Conservation (phyloP, 345 rosid genomes). For the Citrus cavaleriei region DNA sequence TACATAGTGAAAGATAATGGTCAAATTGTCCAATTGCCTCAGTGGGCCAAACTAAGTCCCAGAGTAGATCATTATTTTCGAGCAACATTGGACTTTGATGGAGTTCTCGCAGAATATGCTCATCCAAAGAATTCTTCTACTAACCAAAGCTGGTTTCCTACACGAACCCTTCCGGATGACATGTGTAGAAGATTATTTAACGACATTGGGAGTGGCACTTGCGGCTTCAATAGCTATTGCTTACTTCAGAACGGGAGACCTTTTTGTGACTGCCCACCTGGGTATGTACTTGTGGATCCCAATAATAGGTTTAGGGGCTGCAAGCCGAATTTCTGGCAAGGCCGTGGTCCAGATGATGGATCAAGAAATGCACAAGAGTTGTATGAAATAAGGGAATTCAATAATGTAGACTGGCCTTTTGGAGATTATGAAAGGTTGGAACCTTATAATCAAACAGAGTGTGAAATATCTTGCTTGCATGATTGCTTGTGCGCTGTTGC, state of each 20-base stretch:
- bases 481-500: slow-evolving; percentile 24
- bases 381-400: not conserved
- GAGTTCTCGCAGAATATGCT: slow-evolving; percentile 21
- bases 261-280: slow-evolving; percentile 18
- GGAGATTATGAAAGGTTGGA: slow-evolving; percentile 16
- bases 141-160: slow-evolving; percentile 1
- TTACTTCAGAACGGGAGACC: slow-evolving; percentile 9
- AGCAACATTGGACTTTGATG: slow-evolving; percentile 27
- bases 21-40: not conserved
- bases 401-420: not conserved
- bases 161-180: not conserved
- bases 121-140: slow-evolving; percentile 8
- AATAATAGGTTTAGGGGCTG: slow-evolving; percentile 6
- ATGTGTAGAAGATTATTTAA: slow-evolving; percentile 7
- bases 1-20: not conserved
- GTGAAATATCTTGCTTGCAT: slow-evolving; percentile 17
- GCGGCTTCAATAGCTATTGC: slow-evolving; percentile 31
- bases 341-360: slow-evolving; percentile 13
- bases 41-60: not conserved
- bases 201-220: slow-evolving; percentile 12
- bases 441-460: slow-evolving; percentile 5
- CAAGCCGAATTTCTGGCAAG: slow-evolving; percentile 8
- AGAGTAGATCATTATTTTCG: slow-evolving; percentile 15
- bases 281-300: slow-evolving; percentile 13
- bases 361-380: slow-evolving; percentile 12